Conservation (phyloP, 2,329 filamentous ascomycete genomes). For the Lachnellula arida region DNA sequence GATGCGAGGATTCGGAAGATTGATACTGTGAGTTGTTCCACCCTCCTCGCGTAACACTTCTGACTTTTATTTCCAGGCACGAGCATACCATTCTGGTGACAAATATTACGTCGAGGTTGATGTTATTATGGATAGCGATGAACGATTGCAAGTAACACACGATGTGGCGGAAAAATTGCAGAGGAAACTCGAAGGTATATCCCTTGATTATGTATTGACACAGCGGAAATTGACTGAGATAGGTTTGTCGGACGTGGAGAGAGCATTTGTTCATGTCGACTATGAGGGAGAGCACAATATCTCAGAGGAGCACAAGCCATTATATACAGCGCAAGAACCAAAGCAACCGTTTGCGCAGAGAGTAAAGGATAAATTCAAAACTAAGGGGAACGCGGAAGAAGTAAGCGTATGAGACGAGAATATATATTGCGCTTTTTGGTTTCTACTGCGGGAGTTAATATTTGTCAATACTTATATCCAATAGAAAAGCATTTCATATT, state of each 20-base stretch:
- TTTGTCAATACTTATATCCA: too few species aligned
- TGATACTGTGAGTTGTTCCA: conserved; percentile 49
- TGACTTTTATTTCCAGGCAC: conserved; percentile 25
- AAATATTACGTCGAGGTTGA: conserved; percentile 82
- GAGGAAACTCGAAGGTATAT: conserved; percentile 72
- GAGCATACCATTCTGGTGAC: conserved; percentile 81
- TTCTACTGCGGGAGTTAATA: too few species aligned
- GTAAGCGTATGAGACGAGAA: too few species aligned
- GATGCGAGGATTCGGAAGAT: conserved; percentile 83
- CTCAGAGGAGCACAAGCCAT: conserved; percentile 19
- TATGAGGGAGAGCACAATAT: conserved; percentile 36
- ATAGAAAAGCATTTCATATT: too few species aligned
- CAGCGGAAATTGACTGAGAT: not conserved
- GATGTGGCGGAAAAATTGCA: conserved; percentile 74
- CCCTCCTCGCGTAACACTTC: too few species aligned
- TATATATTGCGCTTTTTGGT: too few species aligned
- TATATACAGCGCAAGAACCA: conserved; percentile 16
- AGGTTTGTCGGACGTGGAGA: conserved; percentile 67
- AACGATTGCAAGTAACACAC: conserved; percentile 72
- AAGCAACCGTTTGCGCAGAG: conserved; percentile 17
- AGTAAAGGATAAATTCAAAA: conserved; percentile 11
- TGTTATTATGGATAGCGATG: conserved; percentile 74
- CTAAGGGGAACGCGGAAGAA: too few species aligned
- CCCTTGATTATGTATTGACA: not conserved
- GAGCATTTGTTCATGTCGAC: conserved; percentile 65